Percentiles rank a stretch among this genome's conserved stretches.
Conservation (phyloP, 495 filamentous ascomycete species). For the Neurospora sp. region DNA sequence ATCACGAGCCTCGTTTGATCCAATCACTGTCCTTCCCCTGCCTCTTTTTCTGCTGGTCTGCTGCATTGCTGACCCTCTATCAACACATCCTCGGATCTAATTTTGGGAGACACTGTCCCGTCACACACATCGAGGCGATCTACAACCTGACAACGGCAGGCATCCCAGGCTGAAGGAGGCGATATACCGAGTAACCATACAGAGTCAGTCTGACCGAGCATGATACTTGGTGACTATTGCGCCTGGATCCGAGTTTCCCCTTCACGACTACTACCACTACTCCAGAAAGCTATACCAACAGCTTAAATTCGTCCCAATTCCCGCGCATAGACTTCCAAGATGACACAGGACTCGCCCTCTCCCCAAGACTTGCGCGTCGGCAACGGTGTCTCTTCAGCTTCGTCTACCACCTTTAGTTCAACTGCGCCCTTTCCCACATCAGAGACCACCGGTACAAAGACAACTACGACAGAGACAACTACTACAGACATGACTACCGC, state of each 20-base stretch:
- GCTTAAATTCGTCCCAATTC: not conserved
- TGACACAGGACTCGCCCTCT: constrained; percentile 8
- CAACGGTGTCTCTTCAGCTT: constrained; percentile 8
- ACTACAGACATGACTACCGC: not conserved
- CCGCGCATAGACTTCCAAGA: not conserved
- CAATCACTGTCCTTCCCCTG: not conserved
- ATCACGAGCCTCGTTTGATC: not conserved
- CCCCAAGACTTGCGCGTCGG: constrained; percentile 6
- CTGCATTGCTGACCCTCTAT: not conserved
- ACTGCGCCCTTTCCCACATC: not conserved
- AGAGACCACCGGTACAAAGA: not conserved
- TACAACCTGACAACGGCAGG: not conserved
- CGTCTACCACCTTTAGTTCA: not conserved
- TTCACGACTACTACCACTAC: not conserved
- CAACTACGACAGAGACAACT: not conserved
- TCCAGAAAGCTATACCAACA: not conserved
- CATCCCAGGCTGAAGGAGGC: not conserved
- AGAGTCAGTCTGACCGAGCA: not conserved
- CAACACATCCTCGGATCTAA: not conserved
- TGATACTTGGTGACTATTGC: not conserved
- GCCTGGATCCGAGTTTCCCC: not conserved
- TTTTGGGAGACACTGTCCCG: not conserved
- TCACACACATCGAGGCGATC: not conserved
- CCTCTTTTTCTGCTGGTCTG: not conserved
- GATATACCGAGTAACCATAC: not conserved